Conservation (phyloP, 23 red algal genomes). For the Gracilaria vermiculophylla region DNA sequence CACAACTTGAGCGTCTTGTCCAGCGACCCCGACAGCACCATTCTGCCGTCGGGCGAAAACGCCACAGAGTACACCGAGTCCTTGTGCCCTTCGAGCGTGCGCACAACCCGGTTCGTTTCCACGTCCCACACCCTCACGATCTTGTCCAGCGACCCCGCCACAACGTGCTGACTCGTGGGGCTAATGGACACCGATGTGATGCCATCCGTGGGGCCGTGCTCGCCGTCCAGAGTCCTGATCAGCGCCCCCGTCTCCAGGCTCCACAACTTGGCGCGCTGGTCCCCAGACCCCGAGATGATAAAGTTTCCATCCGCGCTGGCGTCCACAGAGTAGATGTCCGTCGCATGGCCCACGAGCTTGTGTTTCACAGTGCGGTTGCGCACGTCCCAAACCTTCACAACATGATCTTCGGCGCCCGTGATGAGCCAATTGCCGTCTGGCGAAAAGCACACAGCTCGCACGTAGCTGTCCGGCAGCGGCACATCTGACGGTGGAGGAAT, state of each 20-base stretch:
- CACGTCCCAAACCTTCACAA: conserved; percentile 92
- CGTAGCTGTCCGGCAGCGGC: conserved; percentile 39
- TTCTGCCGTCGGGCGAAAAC: conserved; percentile 85
- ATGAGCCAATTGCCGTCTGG: conserved; percentile 87
- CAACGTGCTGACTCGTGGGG: conserved; percentile 78
- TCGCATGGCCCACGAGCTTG: conserved; percentile 71
- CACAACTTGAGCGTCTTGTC: conserved; percentile 95
- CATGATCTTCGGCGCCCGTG: conserved; percentile 91
- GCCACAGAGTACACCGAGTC: conserved; percentile 97
- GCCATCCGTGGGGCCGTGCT: conserved; percentile 72
- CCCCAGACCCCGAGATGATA: conserved; percentile 85
- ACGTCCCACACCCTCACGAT: conserved; percentile 94
- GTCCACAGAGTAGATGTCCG: conserved; percentile 94
- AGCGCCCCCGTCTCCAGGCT: conserved; percentile 76
- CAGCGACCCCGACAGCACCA: conserved; percentile 82
- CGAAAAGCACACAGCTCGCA: conserved; percentile 92
- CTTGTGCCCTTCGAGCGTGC: conserved; percentile 76
- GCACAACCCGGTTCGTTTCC: conserved; percentile 62
- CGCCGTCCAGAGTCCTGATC: conserved; percentile 68
- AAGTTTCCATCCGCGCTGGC: conserved; percentile 75
- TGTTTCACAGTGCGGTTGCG: conserved; percentile 72
- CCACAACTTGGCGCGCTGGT: conserved; percentile 88
- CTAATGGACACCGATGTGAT: conserved; percentile 90
- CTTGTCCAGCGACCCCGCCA: conserved; percentile 90
- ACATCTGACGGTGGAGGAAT: neutral